Conservation (phyloP, 2,329 filamentous ascomycete genomes). For the Didymella pomorum region DNA sequence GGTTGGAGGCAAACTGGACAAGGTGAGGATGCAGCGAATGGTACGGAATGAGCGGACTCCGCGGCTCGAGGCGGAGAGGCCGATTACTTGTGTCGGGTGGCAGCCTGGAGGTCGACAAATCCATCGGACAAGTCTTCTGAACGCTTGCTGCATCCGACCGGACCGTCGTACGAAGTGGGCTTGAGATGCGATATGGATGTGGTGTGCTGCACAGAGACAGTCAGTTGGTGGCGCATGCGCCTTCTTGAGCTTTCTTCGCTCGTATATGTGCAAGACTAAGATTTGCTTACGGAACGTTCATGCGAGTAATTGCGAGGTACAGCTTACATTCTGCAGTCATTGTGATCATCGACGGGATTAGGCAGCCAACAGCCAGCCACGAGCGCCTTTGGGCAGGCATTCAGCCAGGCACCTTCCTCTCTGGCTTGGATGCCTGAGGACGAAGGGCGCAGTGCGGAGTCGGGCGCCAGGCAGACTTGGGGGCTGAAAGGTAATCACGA, state of each 20-base stretch:
- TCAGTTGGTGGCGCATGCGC: not conserved
- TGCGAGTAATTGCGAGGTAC: not conserved
- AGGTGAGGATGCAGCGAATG: not conserved
- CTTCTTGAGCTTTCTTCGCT: not conserved
- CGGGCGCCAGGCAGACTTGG: slow-evolving; percentile 14
- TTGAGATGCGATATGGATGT: not conserved
- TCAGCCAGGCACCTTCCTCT: not conserved
- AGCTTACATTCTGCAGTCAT: not conserved
- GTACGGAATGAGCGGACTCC: not conserved
- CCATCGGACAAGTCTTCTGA: not conserved
- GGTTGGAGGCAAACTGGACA: not conserved
- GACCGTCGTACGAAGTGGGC: not conserved
- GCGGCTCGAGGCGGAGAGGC: not conserved
- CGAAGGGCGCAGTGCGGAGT: slow-evolving; percentile 3
- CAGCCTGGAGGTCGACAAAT: not conserved
- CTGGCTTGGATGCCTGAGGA: slow-evolving; percentile 2
- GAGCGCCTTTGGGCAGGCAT: not conserved
- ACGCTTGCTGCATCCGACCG: not conserved
- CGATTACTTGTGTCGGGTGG: not conserved
- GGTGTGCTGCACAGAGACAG: not conserved
- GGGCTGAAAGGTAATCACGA: slow-evolving; percentile 17
- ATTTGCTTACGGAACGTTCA: not conserved
- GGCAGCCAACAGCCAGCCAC: slow-evolving; percentile 6
- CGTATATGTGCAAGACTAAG: not conserved
- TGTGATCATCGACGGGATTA: not conserved